Conservation (phyloP, 2,329 filamentous ascomycete genomes). For the Sclerotinia trifoliorum region DNA sequence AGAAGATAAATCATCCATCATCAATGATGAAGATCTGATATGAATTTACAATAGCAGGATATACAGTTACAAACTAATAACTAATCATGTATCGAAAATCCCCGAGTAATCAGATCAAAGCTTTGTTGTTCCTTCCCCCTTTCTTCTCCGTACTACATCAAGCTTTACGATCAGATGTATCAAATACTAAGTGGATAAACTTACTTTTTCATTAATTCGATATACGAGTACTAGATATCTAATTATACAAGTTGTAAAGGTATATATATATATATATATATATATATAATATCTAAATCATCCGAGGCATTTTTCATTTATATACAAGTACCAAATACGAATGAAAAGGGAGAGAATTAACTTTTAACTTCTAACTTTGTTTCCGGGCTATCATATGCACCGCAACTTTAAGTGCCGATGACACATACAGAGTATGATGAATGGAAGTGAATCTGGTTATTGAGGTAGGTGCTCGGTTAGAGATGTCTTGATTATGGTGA, state of each 20-base stretch:
- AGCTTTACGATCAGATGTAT: constrained; percentile 6
- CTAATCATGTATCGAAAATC: background rate
- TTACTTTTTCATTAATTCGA: background rate
- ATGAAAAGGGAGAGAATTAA: no score
- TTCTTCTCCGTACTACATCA: background rate
- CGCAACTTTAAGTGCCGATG: background rate
- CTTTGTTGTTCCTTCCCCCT: background rate
- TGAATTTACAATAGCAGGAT: no score
- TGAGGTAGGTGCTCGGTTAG: background rate
- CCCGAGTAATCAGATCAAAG: background rate
- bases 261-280: no score
- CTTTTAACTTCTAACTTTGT: background rate
- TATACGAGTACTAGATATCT: background rate
- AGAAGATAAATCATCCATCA: background rate
- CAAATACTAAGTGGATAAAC: no score
- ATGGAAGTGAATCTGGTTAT: no score
- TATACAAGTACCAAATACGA: background rate
- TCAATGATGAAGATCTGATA: background rate
- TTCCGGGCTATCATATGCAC: background rate
- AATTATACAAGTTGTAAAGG: no score
- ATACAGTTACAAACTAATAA: no score
- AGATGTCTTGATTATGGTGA: background rate
- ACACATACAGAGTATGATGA: background rate
- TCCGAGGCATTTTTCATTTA: background rate
- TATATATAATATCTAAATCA: no score